Conservation (phyloP, 805 yeast species). For the Cyberlindnera petersonii region DNA sequence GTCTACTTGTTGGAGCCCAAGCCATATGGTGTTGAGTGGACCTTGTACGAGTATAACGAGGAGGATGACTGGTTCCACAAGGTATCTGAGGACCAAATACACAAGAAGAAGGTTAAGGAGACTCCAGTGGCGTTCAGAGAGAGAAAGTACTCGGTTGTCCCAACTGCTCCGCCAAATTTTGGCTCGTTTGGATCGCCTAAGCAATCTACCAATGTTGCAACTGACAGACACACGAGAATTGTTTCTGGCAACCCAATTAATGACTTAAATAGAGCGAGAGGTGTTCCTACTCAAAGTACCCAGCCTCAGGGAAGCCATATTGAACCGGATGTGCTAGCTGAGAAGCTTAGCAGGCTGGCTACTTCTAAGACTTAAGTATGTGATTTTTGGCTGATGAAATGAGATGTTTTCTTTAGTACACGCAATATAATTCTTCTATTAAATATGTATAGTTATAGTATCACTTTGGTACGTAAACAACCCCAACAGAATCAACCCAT, state of each 20-base stretch:
- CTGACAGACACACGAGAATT: constrained; percentile 6
- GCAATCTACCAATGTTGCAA: background rate
- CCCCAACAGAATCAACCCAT: constrained; percentile 77
- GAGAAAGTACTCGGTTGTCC: constrained; percentile 68
- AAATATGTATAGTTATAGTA: background rate
- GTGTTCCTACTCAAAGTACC: constrained; percentile 8
- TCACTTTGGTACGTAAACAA: constrained; percentile 44
- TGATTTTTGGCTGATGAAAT: no score
- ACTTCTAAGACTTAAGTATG: no score
- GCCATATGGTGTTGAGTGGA: constrained; percentile 95
- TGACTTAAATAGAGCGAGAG: constrained; percentile 21
- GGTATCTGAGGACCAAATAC: constrained; percentile 43
- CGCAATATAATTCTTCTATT: background rate
- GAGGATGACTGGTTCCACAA: constrained; percentile 69
- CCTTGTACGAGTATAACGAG: constrained; percentile 83
- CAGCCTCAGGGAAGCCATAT: constrained; percentile 1
- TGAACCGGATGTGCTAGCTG: constrained; percentile 29
- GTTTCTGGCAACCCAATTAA: constrained; percentile 7
- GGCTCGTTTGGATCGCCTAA: constrained; percentile 5
- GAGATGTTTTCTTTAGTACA: no score
- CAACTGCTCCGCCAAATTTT: constrained; percentile 57
- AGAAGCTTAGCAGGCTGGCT: constrained; percentile 23
- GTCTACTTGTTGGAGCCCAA: constrained; percentile 86
- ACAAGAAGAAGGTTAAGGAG: constrained; percentile 54
- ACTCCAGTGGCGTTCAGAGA: constrained; percentile 68